phyloP scores from a whole-genome alignment of 148 eudicot genomes.

The Talinum fruticosum region DNA sequence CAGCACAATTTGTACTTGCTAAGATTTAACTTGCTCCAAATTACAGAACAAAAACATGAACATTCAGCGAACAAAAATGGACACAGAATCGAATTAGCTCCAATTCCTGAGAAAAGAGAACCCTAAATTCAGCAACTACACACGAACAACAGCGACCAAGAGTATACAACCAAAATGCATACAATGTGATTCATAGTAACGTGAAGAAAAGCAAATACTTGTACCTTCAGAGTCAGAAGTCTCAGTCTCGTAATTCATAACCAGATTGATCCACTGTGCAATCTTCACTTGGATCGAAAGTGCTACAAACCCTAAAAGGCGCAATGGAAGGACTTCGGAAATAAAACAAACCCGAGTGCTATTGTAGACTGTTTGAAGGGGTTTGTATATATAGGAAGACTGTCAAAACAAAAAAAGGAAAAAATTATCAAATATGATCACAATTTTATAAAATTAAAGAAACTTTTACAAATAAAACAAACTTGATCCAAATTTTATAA shows the following conservation, averaged over 20 bases:
- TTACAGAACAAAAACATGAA: neutral
- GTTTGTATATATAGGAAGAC: too few species aligned
- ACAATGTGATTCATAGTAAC: neutral
- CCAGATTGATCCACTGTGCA: neutral
- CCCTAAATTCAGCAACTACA: slow-evolving; percentile 13
- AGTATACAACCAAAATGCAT: neutral
- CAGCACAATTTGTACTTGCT: too few species aligned
- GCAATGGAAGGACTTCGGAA: too few species aligned
- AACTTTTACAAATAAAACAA: too few species aligned
- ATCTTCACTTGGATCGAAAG: neutral
- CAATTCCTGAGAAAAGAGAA: neutral
- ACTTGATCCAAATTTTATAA: too few species aligned
- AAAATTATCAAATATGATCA: too few species aligned
- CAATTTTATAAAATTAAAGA: too few species aligned
- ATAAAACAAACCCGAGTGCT: too few species aligned
- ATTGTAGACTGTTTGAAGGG: too few species aligned
- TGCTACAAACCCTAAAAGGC: too few species aligned
- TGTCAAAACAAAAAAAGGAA: too few species aligned
- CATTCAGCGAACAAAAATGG: neutral
- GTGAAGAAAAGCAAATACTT: slow-evolving; percentile 13
- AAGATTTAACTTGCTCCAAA: neutral
- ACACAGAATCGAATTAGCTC: neutral
- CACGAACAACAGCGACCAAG: neutral
- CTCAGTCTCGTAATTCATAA: slow-evolving; percentile 32
- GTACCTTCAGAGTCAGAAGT: slow-evolving; percentile 13